Percentiles rank a stretch among this genome's conserved stretches.
phyloP scores from a whole-genome alignment of 345 rosid species.

The Trapa bicornis region DNA sequence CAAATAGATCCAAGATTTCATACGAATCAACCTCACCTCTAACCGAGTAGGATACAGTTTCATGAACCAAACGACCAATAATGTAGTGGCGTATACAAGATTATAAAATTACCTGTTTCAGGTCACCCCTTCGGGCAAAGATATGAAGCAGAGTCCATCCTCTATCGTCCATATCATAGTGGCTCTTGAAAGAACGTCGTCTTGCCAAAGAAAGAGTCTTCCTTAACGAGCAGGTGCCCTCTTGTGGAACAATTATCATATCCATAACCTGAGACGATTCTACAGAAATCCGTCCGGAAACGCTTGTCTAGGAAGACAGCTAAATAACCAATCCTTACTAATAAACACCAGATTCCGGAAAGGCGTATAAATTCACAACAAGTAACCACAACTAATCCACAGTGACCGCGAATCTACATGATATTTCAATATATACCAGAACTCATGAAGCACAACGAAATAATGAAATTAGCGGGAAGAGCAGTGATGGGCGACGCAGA shows the following conservation, averaged over 20 bases:
- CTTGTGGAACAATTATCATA: slow-evolving; percentile 36
- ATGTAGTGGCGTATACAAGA: no score
- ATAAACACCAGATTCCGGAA: not conserved
- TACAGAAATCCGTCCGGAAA: not conserved
- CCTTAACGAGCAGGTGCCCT: slow-evolving; percentile 28
- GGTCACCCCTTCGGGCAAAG: slow-evolving; percentile 77
- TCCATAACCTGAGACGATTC: not conserved
- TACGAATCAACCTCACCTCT: no score
- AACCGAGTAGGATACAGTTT: no score
- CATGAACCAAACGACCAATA: no score
- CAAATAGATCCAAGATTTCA: no score
- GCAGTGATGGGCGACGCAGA: slow-evolving; percentile 77
- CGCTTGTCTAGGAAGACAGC: not conserved
- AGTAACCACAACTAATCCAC: not conserved
- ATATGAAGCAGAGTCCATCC: slow-evolving; percentile 91
- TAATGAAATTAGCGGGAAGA: slow-evolving; percentile 27
- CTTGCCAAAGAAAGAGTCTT: slow-evolving; percentile 36
- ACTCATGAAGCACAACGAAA: not conserved
- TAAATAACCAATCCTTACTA: not conserved
- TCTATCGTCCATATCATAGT: slow-evolving; percentile 57
- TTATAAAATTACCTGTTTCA: slow-evolving; percentile 33
- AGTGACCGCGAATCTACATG: slow-evolving; percentile 1
- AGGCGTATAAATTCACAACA: not conserved
- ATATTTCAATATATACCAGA: not conserved
- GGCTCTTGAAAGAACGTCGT: slow-evolving; percentile 37